These are phyloP conservation scores for Cyamopsis tetragonoloba DNA, from an alignment of 306 rosid species.

Conservation along the genomic window DNA sequence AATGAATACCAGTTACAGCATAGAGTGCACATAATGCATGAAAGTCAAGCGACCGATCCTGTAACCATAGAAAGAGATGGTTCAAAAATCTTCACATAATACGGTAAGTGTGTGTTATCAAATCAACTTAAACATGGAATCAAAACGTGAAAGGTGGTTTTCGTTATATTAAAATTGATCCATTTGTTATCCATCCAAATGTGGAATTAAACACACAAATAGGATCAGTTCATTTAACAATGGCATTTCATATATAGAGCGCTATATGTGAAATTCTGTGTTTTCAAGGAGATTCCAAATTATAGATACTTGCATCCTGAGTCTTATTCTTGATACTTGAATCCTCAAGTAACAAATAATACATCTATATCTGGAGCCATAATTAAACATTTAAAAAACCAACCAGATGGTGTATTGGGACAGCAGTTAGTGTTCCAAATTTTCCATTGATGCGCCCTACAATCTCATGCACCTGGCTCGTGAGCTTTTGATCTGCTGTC, in stretches of 20 bases:
- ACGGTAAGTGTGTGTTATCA: too few species aligned
- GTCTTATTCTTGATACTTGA: background rate
- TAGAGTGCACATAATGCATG: slow-evolving; percentile 95
- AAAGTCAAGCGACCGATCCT: slow-evolving; percentile 98
- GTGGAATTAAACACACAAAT: too few species aligned
- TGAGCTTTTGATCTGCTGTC: slow-evolving; percentile 95
- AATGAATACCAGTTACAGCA: slow-evolving; percentile 87
- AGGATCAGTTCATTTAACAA: background rate
- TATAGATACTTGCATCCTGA: background rate
- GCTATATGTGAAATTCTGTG: background rate
- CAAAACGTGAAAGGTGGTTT: too few species aligned
- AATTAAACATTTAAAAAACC: slow-evolving; percentile 35
- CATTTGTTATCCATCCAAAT: too few species aligned
- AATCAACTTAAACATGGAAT: too few species aligned
- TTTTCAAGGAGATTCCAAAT: background rate
- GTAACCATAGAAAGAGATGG: slow-evolving; percentile 43
- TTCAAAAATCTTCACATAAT: slow-evolving; percentile 36
- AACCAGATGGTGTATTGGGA: slow-evolving; percentile 96
- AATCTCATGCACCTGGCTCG: slow-evolving; percentile 98
- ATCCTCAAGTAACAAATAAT: background rate
- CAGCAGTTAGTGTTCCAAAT: slow-evolving; percentile 93
- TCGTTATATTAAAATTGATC: too few species aligned
- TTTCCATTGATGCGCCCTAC: slow-evolving; percentile 98
- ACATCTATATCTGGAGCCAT: slow-evolving; percentile 6
- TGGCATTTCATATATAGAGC: background rate